These are phyloP conservation scores for Candida freyschussii DNA, from an alignment of 1,139 yeast genomes.

Conservation along the genomic window DNA sequence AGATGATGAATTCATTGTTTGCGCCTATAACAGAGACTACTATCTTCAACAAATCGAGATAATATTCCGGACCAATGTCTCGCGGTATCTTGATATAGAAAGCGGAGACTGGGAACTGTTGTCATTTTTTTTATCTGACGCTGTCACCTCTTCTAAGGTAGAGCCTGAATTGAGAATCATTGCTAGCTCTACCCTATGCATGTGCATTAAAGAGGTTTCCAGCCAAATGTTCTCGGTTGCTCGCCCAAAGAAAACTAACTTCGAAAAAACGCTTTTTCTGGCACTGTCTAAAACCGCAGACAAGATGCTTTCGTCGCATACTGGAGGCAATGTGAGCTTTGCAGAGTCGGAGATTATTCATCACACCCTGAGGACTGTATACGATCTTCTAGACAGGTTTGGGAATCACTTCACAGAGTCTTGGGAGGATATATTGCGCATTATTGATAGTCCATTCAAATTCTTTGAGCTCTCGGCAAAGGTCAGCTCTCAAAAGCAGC, in stretches of 20 bases:
- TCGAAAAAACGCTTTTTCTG: slow-evolving; percentile 21
- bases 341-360: slow-evolving; percentile 63
- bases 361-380: slow-evolving; percentile 55
- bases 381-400: slow-evolving; percentile 67
- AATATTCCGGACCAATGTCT: slow-evolving; percentile 45
- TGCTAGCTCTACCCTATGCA: slow-evolving; percentile 45
- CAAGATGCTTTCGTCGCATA: slow-evolving; percentile 11
- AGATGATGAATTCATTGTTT: slow-evolving; percentile 21
- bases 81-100: slow-evolving; percentile 37
- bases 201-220: slow-evolving; percentile 44
- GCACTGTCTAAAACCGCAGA: slow-evolving; percentile 19
- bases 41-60: slow-evolving; percentile 37
- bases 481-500: slow-evolving; percentile 32
- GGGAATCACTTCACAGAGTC: slow-evolving; percentile 57
- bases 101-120: slow-evolving; percentile 42
- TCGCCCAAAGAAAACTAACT: slow-evolving; percentile 2
- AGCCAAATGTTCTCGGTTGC: slow-evolving; percentile 37
- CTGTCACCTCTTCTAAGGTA: slow-evolving; percentile 36
- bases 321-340: slow-evolving; percentile 17
- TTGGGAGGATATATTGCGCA: slow-evolving; percentile 69
- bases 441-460: slow-evolving; percentile 64
- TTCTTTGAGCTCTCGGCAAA: slow-evolving; percentile 31
- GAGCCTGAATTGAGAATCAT: slow-evolving; percentile 42
- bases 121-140: slow-evolving; percentile 41
- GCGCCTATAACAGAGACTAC: slow-evolving; percentile 33